Evolutionary conservation across 768 basidiomycete species (phyloP).

Genomic region (Amanita brunnescens): DNA sequence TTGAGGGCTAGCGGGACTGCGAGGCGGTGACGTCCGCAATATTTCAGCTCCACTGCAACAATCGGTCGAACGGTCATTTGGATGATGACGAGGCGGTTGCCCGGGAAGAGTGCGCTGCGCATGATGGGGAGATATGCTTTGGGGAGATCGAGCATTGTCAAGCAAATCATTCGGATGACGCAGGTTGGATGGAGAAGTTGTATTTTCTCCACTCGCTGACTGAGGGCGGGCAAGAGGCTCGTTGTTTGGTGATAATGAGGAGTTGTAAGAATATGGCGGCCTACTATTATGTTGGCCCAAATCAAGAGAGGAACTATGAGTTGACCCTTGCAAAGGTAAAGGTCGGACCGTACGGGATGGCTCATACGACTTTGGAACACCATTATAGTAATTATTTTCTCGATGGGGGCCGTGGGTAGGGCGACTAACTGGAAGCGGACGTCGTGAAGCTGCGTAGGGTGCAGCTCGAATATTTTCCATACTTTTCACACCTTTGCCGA

Average conservation of each 20-base stretch:
- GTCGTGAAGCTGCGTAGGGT: slow-evolving; percentile 26
- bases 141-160: slow-evolving; percentile 19
- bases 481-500: slow-evolving; percentile 41
- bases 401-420: slow-evolving; percentile 6
- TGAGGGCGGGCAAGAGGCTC: slow-evolving; percentile 58
- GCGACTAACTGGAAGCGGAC: slow-evolving; percentile 27
- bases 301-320: slow-evolving; percentile 25
- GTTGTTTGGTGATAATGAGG: slow-evolving; percentile 33
- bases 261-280: slow-evolving; percentile 10
- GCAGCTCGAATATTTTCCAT: slow-evolving; percentile 43
- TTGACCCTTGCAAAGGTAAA: slow-evolving; percentile 32
- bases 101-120: slow-evolving; percentile 19
- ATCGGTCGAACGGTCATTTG: slow-evolving; percentile 23
- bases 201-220: slow-evolving; percentile 48
- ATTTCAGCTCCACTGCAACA: slow-evolving; percentile 34
- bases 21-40: slow-evolving; percentile 41
- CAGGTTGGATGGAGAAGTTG: slow-evolving; percentile 24
- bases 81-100: slow-evolving; percentile 1
- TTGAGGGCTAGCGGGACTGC: slow-evolving; percentile 51
- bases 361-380: slow-evolving; percentile 33
- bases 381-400: slow-evolving; percentile 6
- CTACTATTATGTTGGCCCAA: slow-evolving; percentile 20
- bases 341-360: slow-evolving; percentile 29
- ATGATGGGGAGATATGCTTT: slow-evolving; percentile 28
- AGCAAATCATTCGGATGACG: slow-evolving; percentile 6